Conservation (phyloP, 139 green algal genomes). For the Picochlorum sp. region DNA sequence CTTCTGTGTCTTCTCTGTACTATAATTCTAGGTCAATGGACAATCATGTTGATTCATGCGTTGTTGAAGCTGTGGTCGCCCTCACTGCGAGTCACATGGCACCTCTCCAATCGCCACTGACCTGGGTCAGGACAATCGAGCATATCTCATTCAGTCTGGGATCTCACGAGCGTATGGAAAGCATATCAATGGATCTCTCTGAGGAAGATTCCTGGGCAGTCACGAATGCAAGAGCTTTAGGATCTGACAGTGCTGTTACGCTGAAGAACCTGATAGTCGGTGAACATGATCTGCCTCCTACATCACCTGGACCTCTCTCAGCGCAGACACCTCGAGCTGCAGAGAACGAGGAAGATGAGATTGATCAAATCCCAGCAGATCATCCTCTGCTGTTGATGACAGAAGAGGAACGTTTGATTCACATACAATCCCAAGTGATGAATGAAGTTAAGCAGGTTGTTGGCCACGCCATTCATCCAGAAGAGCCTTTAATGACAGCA, state of each 20-base stretch:
- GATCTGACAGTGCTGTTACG: background rate
- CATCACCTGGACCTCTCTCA: constrained; percentile 8
- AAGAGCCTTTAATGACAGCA: constrained; percentile 46
- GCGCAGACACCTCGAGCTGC: background rate
- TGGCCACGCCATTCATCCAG: constrained; percentile 47
- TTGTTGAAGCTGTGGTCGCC: background rate
- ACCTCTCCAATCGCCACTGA: background rate
- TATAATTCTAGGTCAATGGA: background rate
- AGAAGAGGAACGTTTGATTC: constrained; percentile 46
- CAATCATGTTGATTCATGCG: background rate
- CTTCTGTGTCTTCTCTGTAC: too few relatives aligned
- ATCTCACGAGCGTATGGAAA: too few relatives aligned
- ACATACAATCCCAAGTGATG: constrained; percentile 61
- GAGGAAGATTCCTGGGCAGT: constrained; percentile 15
- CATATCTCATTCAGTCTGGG: constrained; percentile 19
- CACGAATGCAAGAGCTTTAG: background rate
- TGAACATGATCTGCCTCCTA: constrained; percentile 24
- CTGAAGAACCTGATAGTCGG: constrained; percentile 12
- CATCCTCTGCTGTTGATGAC: constrained; percentile 52
- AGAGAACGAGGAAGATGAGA: constrained; percentile 7
- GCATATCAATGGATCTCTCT: constrained; percentile 13
- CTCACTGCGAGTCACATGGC: background rate
- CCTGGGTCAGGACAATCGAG: constrained; percentile 21
- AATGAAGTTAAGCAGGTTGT: constrained; percentile 53
- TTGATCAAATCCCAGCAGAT: constrained; percentile 11